Evolutionary conservation across 192 early-diverging fungal species (phyloP).

Genomic region (Coemansia sp.): DNA sequence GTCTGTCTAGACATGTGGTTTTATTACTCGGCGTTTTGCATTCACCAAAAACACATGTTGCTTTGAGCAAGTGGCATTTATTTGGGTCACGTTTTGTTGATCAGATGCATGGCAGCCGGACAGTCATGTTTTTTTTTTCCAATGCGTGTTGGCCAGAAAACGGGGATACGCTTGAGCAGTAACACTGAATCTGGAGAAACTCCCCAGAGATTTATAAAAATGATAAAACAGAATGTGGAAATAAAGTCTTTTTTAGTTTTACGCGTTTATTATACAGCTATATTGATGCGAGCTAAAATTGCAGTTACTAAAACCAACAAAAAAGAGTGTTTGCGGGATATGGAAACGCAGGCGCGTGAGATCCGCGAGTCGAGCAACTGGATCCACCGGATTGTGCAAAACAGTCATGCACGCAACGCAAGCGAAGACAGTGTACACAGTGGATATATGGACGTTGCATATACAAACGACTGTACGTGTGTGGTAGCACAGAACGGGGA

Average conservation of each 20-base stretch:
- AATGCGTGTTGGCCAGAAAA: not conserved
- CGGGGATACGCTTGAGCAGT: not conserved
- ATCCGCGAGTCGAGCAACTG: conserved; percentile 26
- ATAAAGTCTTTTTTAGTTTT: not conserved
- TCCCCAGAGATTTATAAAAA: no score
- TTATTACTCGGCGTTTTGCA: no score
- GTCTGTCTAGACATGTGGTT: not conserved
- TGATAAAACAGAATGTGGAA: no score
- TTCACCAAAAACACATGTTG: no score
- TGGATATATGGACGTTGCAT: not conserved
- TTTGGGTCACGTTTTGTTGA: not conserved
- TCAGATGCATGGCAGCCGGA: not conserved
- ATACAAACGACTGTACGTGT: not conserved
- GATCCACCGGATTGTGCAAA: conserved; percentile 16
- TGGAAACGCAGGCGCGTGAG: conserved; percentile 15
- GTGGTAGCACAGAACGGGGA: not conserved
- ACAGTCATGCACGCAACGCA: not conserved
- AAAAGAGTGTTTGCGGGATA: conserved; percentile 4
- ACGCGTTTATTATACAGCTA: not conserved
- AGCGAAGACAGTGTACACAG: not conserved
- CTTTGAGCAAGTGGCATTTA: no score
- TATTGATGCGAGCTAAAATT: not conserved
- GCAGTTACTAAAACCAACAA: not conserved
- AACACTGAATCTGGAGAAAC: not conserved
- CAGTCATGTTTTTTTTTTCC: not conserved